Base-by-base conservation (phyloP, 176 grass and related monocot genomes). In the Lolium rigidum region DNA sequence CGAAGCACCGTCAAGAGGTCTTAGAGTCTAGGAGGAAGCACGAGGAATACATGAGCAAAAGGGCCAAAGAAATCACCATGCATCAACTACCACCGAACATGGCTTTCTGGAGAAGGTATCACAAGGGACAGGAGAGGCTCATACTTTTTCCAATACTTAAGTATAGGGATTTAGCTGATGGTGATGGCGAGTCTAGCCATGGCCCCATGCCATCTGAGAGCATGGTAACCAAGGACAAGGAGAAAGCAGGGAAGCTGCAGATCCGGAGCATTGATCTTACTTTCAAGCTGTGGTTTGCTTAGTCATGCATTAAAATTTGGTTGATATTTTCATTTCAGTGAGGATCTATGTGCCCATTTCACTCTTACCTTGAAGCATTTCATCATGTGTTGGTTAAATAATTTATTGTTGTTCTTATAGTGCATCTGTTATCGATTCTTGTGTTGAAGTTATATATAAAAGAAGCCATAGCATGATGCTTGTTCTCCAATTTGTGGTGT, bases 241-340 rank as follows among this genome's bases (percentile, higher is more conserved):
- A 24, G 1, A 46, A 63, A 43, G 20, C 11, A 49, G 26, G 47
- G 14, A 24, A 80, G 22, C 2, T 71, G 41, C 38, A 80, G 10
- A 71, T 5, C 11, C 18, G 6, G 5, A 72, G n/a, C 4, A 0
- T 86, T 47, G 67, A 86, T 24, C 77, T 86, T 63, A 80, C 85
- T 6, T 80, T 86, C 54, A 86, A 81, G 68, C 6, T 80, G 11
- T 87, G 14, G 71, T 24, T 20, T 51, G 26, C 22, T 24, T 37
- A 24, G 7, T 16, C 18, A 17, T 1, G 5, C 18, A 17, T 1
- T 5, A 47, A 13, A 37, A 20, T 16, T n/a, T 15, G 15, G 8
- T 0, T 46, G n/a, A 43, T 70, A 8, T 79, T 4, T 4, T 15
- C 0, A 15, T 4, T 35, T 15, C 0, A 15, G 4, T 3, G 63